Base-by-base conservation (phyloP, 2,329 filamentous ascomycete species). In the Rhinocladiella similis region DNA sequence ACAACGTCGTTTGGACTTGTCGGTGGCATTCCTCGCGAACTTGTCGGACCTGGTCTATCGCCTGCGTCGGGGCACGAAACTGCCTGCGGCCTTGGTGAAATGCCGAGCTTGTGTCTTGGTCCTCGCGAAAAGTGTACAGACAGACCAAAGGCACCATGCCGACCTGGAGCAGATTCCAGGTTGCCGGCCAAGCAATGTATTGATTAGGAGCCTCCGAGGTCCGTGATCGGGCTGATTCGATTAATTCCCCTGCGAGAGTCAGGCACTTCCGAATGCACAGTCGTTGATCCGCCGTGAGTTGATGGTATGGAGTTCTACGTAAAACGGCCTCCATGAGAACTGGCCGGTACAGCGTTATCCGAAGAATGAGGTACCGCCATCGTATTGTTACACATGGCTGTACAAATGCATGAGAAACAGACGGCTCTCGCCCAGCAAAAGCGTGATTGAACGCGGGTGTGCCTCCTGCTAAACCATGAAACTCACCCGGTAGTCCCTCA, bases 301-400 rank as follows among this genome's bases (percentile, higher is more conserved):
- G 46, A 18, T 62, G 47, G 10, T 60, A 57, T 1, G 48, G 48
- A 14, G 39, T 56, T 10, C 59, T 54, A 12, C 63, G 55, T 9
- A 65, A 50, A 14, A 65, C 50, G 2, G 59, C 43, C 33, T 56
- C 54, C 54, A 52, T 56, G 5, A 56, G 48, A 20, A 48, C 50
- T 27, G 65, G 63, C 10, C 65, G 59, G 38, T 66, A 57, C 14
- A 66, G 42, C 14, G 64, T 45, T 25, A 66, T 53, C 35, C 60
- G 59, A 29, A 65, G 56, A 42, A 63, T 65, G 14, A 64, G 60
- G 45, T 65, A 66, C 7, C 61, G 54, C 54, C 54, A 56, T 18
- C 45, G 50, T 18, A 64, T 60, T 53, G 53, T 63, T 59, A 22
- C 54, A 46, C 51, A 59, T 35, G 38, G 56, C 25, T 38, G 62